Percentiles rank a stretch among this genome's conserved stretches.
Evolutionary conservation across 345 rosid genomes (phyloP).

Genomic region (Rhodomyrtus tomentosa): DNA sequence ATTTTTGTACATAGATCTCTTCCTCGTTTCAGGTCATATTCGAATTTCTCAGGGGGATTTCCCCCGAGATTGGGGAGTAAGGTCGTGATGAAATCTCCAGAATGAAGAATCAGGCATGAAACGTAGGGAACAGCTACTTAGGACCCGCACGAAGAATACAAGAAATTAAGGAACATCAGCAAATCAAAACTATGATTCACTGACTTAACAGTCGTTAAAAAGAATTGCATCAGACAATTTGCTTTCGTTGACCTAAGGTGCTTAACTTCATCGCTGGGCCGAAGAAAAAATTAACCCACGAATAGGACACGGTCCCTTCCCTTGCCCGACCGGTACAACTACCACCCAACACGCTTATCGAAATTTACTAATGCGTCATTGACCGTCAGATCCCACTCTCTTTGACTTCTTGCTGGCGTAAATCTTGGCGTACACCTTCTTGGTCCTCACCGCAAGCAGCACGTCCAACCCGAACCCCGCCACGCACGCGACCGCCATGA

Average conservation of each 20-base stretch:
- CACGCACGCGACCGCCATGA: conserved; percentile 59
- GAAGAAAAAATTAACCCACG: neutral
- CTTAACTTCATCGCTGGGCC: neutral
- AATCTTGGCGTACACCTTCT: conserved; percentile 45
- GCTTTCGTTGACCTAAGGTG: neutral
- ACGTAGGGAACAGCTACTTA: neutral
- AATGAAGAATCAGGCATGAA: neutral
- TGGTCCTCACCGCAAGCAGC: conserved; percentile 47
- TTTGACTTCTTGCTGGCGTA: conserved; percentile 33
- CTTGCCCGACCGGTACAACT: neutral
- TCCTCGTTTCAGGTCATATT: neutral
- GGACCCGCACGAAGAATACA: too few relatives aligned
- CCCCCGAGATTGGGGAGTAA: neutral
- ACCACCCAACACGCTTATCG: neutral
- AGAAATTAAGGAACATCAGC: neutral
- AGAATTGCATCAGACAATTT: neutral
- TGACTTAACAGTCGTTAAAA: neutral
- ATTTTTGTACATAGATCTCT: neutral
- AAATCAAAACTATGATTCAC: neutral
- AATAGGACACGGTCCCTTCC: neutral
- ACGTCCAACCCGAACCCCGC: conserved; percentile 70
- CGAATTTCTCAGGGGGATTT: neutral
- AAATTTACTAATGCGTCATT: neutral
- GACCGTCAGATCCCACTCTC: conserved; percentile 8
- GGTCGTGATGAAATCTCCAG: neutral